phyloP scores from a whole-genome alignment of 306 rosid species.

The Purshia tridentata region DNA sequence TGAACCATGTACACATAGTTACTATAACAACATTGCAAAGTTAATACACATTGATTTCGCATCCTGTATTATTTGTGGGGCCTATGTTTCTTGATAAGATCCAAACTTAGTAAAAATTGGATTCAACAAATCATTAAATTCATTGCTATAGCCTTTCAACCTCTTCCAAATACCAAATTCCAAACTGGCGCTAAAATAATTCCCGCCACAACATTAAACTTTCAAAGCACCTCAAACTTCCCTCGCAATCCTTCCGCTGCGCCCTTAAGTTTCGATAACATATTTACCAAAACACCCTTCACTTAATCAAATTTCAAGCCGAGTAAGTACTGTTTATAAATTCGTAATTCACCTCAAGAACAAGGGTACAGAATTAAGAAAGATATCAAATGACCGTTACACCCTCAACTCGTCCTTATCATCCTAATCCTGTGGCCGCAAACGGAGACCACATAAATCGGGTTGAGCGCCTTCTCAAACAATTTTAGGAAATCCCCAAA shows the following conservation, averaged over 20 bases:
- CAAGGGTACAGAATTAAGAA: background rate
- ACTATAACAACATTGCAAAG: too few species aligned
- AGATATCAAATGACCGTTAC: background rate
- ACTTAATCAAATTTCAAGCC: background rate
- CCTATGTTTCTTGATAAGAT: background rate
- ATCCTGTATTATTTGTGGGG: background rate
- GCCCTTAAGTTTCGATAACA: background rate
- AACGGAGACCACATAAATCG: background rate
- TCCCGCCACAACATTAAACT: slow-evolving; percentile 22
- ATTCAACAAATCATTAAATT: background rate
- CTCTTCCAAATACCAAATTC: background rate
- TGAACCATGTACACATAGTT: too few species aligned
- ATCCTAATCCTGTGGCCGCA: background rate
- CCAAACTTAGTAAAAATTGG: background rate
- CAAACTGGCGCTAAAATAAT: background rate
- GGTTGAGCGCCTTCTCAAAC: background rate
- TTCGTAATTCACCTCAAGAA: background rate
- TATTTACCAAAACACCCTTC: slow-evolving; percentile 2
- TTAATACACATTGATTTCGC: too few species aligned
- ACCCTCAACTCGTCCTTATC: background rate
- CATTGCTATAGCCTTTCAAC: background rate
- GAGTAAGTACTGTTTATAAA: background rate
- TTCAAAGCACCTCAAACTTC: slow-evolving; percentile 22
- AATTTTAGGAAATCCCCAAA: slow-evolving; percentile 9
- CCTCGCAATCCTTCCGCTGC: slow-evolving; percentile 27